phyloP scores from a whole-genome alignment of 768 basidiomycete species.

The Agrocybe praecox region DNA sequence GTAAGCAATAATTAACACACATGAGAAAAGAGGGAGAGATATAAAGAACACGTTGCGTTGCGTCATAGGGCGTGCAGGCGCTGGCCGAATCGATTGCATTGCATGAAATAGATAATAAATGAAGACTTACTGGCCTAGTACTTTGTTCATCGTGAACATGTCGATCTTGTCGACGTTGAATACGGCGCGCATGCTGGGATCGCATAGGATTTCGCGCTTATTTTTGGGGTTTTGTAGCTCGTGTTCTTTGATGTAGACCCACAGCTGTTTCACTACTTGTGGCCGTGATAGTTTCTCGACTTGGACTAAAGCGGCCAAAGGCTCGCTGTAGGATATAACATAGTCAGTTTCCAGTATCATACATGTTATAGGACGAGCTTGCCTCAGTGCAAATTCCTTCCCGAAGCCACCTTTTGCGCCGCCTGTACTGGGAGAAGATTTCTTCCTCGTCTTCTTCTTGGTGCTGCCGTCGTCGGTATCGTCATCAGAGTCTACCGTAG shows the following conservation, averaged over 20 bases:
- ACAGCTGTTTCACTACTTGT: constrained; percentile 88
- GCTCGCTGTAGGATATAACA: constrained; percentile 53
- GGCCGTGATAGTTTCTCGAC: constrained; percentile 77
- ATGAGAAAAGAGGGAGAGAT: too few relatives aligned
- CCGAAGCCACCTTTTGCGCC: constrained; percentile 73
- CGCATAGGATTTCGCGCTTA: constrained; percentile 85
- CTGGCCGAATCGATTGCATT: too few relatives aligned
- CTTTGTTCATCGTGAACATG: constrained; percentile 97
- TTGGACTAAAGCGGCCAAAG: constrained; percentile 71
- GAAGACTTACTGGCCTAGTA: constrained; percentile 67
- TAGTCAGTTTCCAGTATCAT: constrained; percentile 10
- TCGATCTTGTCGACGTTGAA: constrained; percentile 83
- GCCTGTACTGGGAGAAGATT: constrained; percentile 38
- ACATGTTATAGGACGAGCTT: constrained; percentile 15
- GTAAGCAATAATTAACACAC: constrained; percentile 7
- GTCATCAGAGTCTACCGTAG: constrained; percentile 54
- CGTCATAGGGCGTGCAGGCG: background rate
- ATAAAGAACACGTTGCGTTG: background rate
- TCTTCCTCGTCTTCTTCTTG: constrained; percentile 35
- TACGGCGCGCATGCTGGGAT: constrained; percentile 67
- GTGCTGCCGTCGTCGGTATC: constrained; percentile 46
- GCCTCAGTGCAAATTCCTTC: constrained; percentile 80
- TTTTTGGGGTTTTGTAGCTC: constrained; percentile 85
- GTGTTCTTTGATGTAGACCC: constrained; percentile 85
- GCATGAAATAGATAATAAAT: too few relatives aligned